Conservation (phyloP, 306 rosid species). For the Gleditsia sinensis region DNA sequence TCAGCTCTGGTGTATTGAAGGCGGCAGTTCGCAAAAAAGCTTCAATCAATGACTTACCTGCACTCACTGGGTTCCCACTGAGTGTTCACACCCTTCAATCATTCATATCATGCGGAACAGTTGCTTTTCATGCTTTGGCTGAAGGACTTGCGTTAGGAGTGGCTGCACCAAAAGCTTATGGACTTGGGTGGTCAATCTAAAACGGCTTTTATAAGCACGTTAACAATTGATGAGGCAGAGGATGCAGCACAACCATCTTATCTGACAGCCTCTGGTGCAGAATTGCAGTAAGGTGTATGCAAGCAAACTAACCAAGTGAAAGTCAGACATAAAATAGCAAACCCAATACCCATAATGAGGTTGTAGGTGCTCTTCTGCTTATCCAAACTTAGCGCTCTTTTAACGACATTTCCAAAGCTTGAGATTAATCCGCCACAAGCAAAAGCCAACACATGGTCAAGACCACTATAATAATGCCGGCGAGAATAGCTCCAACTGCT, state of each 20-base stretch:
- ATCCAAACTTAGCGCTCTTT: conserved; percentile 76
- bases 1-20: too few relatives aligned
- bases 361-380: conserved; percentile 67
- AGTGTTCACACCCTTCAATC: too few relatives aligned
- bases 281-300: conserved; percentile 99
- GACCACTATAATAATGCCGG: conserved; percentile 92
- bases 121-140: too few relatives aligned
- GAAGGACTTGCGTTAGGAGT: too few relatives aligned
- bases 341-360: conserved; percentile 61
- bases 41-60: too few relatives aligned
- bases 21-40: too few relatives aligned
- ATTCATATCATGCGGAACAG: too few relatives aligned
- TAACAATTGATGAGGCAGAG: conserved; percentile 17
- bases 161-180: too few relatives aligned
- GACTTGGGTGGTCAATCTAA: conserved; percentile 6
- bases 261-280: conserved; percentile 97
- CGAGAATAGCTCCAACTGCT: conserved; percentile 92
- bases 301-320: conserved; percentile 95
- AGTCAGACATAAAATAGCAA: conserved; percentile 78
- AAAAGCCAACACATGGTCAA: conserved; percentile 87
- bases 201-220: not conserved
- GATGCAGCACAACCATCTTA: conserved; percentile 42
- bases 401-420: conserved; percentile 64
- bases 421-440: conserved; percentile 95
- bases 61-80: too few relatives aligned